phyloP scores from a whole-genome alignment of 2,329 filamentous ascomycete species.

The Neofusicoccum sp. region DNA sequence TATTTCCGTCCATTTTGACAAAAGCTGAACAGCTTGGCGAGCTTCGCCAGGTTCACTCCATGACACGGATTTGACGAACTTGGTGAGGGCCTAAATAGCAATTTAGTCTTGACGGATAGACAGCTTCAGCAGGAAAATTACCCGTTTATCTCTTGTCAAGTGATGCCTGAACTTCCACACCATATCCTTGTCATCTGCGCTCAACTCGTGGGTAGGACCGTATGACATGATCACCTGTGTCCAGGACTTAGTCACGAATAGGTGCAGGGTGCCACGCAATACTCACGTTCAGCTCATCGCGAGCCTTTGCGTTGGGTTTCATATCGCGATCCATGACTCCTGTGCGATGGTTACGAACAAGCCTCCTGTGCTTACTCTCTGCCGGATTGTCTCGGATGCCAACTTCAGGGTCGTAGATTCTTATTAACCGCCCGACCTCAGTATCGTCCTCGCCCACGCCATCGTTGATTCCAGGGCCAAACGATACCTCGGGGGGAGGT shows the following conservation, averaged over 20 bases:
- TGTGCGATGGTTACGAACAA: constrained; percentile 90
- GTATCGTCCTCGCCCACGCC: constrained; percentile 57
- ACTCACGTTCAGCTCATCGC: constrained; percentile 77
- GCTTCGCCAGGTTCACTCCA: constrained; percentile 87
- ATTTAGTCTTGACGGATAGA: background rate
- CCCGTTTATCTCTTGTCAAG: constrained; percentile 79
- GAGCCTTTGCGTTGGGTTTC: constrained; percentile 93
- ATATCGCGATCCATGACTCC: constrained; percentile 93
- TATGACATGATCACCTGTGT: constrained; percentile 74
- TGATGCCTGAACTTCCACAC: constrained; percentile 98
- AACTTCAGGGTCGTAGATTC: constrained; percentile 91
- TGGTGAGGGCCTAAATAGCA: constrained; percentile 69
- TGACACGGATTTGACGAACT: constrained; percentile 96
- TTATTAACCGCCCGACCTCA: constrained; percentile 66
- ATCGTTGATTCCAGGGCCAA: constrained; percentile 84
- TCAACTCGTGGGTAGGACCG: constrained; percentile 85
- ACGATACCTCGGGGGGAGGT: constrained; percentile 83
- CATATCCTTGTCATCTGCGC: constrained; percentile 89
- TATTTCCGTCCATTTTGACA: constrained; percentile 94
- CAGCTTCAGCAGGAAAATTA: background rate
- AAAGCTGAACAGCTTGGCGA: constrained; percentile 84
- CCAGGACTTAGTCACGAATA: too few species aligned
- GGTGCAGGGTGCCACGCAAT: background rate
- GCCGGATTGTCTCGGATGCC: constrained; percentile 89
- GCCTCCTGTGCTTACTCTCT: constrained; percentile 88